Evolutionary conservation across 2,329 filamentous ascomycete genomes (phyloP), one percentile per base, ranked within the genome.

Genomic region (Aspergillus puulaauensis): DNA sequence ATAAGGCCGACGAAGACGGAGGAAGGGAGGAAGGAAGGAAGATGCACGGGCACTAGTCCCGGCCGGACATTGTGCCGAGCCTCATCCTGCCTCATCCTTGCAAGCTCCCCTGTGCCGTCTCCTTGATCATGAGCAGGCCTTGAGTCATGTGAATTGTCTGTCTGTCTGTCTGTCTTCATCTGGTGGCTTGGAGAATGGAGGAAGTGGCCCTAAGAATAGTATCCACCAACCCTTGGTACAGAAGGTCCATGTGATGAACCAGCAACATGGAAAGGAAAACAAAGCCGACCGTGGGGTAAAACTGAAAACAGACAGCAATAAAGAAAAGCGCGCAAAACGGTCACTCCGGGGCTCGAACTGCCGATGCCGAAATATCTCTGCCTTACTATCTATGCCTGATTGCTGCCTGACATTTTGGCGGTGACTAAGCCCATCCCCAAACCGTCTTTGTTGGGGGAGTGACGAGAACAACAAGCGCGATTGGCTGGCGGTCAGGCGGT

Each of bases 401-500:
- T 31, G 19, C n/a, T 14, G 50, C 35, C 55, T 57, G 24, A 17
- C n/a, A 23, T 15, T 7, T 17, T 43, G 49, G 14, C 49, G 24
- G 35, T 49, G 37, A 55, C 45, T 49, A 55, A 43, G n/a, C 23
- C 4, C 21, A 14, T 44, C 35, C 45, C 24, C 9, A 44, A 50
- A 33, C 15, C 33, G 40, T 17, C 14, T 52, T 53, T 52, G 54
- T 52, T 57, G 49, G 49, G 55, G 50, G 39, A 41, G 52, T 48
- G 41, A 47, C 31, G 37, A 24, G 27, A 23, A 23, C 43, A 33
- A 19, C 37, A 43, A 39, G 43, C 8, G 7, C 33, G 35, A 56
- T 56, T 56, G 54, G 54, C 45, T 23, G 46, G 27, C 19, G 31
- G 37, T 1, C 27, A 45, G 21, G 27, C 27, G 47, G 41, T 54